Evolutionary conservation across 2,329 filamentous ascomycete species (phyloP).

Genomic region (Cladophialophora immunda): DNA sequence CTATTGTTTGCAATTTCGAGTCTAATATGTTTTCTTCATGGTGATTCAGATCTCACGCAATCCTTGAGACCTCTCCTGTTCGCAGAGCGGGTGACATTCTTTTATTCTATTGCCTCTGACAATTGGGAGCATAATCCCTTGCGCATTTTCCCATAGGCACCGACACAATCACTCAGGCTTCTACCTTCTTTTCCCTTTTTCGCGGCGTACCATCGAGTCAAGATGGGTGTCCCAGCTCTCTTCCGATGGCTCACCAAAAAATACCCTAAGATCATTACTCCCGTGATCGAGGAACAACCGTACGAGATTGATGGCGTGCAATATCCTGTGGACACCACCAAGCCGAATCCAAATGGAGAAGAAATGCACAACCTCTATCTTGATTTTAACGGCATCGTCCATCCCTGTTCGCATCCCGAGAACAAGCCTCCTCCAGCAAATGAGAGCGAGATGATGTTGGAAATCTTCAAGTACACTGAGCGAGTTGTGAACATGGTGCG

Average conservation of each 20-base stretch:
- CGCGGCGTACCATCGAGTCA: conserved; percentile 6
- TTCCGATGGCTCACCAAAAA: conserved; percentile 97
- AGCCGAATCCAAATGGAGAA: conserved; percentile 93
- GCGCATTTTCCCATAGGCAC: neutral
- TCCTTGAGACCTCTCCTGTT: neutral
- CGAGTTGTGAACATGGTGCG: conserved; percentile 98
- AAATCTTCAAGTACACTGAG: conserved; percentile 98
- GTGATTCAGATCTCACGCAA: neutral
- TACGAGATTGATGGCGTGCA: conserved; percentile 81
- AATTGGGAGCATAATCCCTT: neutral
- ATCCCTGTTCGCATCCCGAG: conserved; percentile 97
- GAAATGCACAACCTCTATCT: conserved; percentile 98
- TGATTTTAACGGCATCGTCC: conserved; percentile 99
- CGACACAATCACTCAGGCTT: neutral
- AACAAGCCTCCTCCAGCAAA: conserved; percentile 89
- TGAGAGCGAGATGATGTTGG: conserved; percentile 99
- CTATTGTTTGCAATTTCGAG: neutral
- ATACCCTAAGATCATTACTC: conserved; percentile 95
- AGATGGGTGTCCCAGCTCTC: conserved; percentile 92
- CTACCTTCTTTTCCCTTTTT: neutral
- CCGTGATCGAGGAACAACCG: conserved; percentile 86
- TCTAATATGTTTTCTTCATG: neutral
- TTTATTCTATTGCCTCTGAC: neutral
- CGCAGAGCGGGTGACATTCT: neutral
- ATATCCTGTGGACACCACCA: conserved; percentile 84